A percentile compares a stretch with the other conserved stretches of the same genome.
These are phyloP conservation scores for Lepiota venenata DNA, from an alignment of 768 basidiomycete species.

Conservation along the genomic window DNA sequence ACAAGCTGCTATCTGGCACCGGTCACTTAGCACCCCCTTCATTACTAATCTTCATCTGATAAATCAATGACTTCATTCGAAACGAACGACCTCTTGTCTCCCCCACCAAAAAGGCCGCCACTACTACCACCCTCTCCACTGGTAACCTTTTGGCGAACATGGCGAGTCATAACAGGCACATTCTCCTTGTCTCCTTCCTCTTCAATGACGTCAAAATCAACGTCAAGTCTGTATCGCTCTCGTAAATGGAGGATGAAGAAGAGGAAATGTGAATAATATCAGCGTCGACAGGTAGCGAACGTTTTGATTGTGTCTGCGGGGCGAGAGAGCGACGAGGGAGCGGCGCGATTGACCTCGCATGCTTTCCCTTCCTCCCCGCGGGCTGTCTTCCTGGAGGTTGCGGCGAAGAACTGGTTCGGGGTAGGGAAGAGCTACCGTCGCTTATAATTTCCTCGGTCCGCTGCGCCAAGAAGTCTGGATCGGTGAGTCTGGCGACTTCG, in stretches of 20 bases:
- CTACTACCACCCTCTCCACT: not conserved
- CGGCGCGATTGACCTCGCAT: constrained; percentile 1
- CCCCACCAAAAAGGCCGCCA: constrained; percentile 2
- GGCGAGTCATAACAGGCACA: constrained; percentile 44
- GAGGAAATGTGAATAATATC: not conserved
- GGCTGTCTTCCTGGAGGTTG: not conserved
- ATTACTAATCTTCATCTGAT: constrained; percentile 42
- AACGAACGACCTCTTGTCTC: constrained; percentile 16
- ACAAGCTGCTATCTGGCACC: constrained; percentile 9
- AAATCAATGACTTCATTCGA: constrained; percentile 56
- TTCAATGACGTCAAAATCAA: constrained; percentile 17
- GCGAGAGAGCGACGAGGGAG: not conserved
- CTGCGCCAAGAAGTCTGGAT: not conserved
- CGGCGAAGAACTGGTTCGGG: not conserved
- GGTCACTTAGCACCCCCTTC: not conserved
- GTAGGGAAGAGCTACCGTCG: not conserved
- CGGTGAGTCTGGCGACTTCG: constrained; percentile 14
- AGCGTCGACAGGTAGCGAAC: not conserved
- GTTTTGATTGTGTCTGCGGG: not conserved
- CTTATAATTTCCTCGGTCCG: not conserved
- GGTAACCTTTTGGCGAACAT: constrained; percentile 39
- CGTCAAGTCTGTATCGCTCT: constrained; percentile 19
- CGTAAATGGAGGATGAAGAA: not conserved
- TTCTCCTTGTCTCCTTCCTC: constrained; percentile 66
- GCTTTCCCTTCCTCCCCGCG: not conserved